A percentile compares a stretch with the other conserved stretches of the same genome.
phyloP scores from a whole-genome alignment of 768 basidiomycete genomes.

The Trametes elegans region DNA sequence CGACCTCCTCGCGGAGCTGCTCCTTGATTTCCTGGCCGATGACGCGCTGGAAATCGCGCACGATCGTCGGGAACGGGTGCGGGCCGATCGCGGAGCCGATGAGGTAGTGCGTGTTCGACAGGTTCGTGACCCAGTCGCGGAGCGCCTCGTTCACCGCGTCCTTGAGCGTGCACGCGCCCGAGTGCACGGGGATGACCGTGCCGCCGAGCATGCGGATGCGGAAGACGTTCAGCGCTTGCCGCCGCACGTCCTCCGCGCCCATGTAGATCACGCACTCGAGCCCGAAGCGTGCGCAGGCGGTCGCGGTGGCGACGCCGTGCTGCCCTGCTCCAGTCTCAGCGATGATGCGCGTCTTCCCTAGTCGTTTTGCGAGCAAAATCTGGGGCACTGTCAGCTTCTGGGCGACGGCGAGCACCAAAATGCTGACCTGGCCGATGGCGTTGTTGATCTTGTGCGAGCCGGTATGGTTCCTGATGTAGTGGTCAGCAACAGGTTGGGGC shows the following conservation, averaged over 20 bases:
- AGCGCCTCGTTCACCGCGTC: constrained; percentile 98
- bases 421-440: constrained; percentile 90
- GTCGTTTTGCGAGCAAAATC: constrained; percentile 89
- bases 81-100: constrained; percentile 98
- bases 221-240: constrained; percentile 97
- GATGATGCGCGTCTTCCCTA: constrained; percentile 96
- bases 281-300: constrained; percentile 95
- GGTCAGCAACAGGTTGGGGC: constrained; percentile 4
- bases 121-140: constrained; percentile 98
- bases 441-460: constrained; percentile 99
- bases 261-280: constrained; percentile 96
- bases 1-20: constrained; percentile 67
- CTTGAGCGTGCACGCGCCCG: constrained; percentile 93
- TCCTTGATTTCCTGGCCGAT: constrained; percentile 94
- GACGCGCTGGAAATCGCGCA: constrained; percentile 95
- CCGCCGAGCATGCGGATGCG: constrained; percentile 96
- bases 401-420: constrained; percentile 19
- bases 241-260: constrained; percentile 95
- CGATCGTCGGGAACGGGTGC: constrained; percentile 98
- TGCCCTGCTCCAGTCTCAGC: constrained; percentile 99
- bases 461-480: constrained; percentile 95
- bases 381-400: constrained; percentile 31
- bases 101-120: constrained; percentile 91
- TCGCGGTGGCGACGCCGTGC: constrained; percentile 98
- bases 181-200: constrained; percentile 90